Base-by-base conservation (phyloP, 345 rosid species). In the Angophora floribunda region DNA sequence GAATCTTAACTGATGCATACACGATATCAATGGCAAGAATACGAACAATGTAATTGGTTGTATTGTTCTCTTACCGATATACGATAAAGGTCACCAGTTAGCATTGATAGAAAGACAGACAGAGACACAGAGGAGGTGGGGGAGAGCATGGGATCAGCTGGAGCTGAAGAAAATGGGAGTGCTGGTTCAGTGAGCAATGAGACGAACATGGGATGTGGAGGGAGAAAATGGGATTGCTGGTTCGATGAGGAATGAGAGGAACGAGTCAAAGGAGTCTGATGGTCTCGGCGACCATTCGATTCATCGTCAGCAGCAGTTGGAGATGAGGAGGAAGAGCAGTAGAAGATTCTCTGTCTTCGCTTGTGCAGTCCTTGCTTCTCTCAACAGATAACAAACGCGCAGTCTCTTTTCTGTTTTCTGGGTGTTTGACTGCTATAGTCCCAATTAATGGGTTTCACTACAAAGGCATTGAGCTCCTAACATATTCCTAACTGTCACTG, bases 331-430 rank as follows among this genome's bases (percentile, higher is more conserved):
- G 55, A 89, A 88, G 87, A 53, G 67, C 17, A 59, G 51, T 78
- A 91, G 92, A 55, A 91, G 92, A 55, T 94, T 89, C 89, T 96
- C 91, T 87, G 91, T 96, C 67, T 84, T 95, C 90, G 94, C 94
- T 51, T 97, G 98, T 85, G 99, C 96, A 36, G 89, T 96, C 90
- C 94, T 97, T 88, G 98, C 99, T 28, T 97, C 99, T 50, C 94
- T 97, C 86, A 97, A 95, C 90, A 93, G 93, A 99, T 96, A 87
- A 93, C 87, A 6, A 52, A 51, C 87, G 49, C 55, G 15, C 30
- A 36, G 7, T 44, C 52, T 86, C 32, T 30, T 47, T 19, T 45
- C 82, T 5, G 52, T 79, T 15, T 51, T 80, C 45, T 21, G 30
- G 49, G 30, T 26, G 55, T 85, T 50, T 7, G 41, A 44, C 65